These are phyloP conservation scores for Eutypa lata DNA, from an alignment of 2,329 filamentous ascomycete genomes.

Conservation along the genomic window DNA sequence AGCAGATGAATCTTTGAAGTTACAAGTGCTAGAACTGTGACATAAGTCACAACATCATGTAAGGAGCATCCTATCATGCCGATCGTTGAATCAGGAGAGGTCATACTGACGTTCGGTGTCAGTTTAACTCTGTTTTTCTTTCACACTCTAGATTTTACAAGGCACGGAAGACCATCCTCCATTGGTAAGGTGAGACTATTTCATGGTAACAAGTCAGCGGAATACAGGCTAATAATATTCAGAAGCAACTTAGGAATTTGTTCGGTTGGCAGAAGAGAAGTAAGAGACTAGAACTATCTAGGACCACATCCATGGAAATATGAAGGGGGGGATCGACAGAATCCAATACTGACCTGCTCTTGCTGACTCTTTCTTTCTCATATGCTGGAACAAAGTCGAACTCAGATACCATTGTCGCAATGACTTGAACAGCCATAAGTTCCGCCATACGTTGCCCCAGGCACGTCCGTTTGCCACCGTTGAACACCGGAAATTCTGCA, in stretches of 20 bases:
- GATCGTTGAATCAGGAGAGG: not conserved
- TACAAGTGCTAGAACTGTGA: too few species aligned
- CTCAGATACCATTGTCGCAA: conserved; percentile 43
- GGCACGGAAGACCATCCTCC: conserved; percentile 55
- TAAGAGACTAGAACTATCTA: not conserved
- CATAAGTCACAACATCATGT: too few species aligned
- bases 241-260: too few species aligned
- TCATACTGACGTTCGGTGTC: too few species aligned
- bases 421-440: conserved; percentile 52
- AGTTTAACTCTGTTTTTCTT: not conserved
- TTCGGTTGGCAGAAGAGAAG: not conserved
- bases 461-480: conserved; percentile 59
- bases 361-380: conserved; percentile 49
- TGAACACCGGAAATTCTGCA: conserved; percentile 62
- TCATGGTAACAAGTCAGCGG: not conserved
- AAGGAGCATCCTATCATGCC: too few species aligned
- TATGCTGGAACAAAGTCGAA: conserved; percentile 51
- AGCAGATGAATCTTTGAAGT: too few species aligned
- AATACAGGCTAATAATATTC: not conserved
- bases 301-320: not conserved
- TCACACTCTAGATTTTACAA: conserved; percentile 24
- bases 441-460: conserved; percentile 65
- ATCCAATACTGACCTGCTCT: conserved; percentile 41
- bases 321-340: not conserved
- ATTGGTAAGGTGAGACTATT: conserved; percentile 56